phyloP scores from a whole-genome alignment of 441 rosid species.

The Francoa sonchifolia region DNA sequence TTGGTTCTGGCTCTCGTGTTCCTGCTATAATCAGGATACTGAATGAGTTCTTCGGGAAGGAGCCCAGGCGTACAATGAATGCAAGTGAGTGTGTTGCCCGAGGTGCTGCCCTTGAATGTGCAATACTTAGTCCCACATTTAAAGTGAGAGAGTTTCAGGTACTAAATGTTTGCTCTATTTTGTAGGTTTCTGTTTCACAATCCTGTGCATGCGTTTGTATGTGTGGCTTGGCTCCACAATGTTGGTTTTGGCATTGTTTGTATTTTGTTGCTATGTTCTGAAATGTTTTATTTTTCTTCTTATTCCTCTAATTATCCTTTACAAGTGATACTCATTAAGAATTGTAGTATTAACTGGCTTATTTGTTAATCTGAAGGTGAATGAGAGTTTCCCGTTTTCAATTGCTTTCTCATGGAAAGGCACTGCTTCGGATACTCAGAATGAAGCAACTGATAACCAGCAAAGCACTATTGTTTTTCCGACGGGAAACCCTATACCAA shows the following conservation, averaged over 20 bases:
- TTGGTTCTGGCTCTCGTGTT: slow-evolving; percentile 81
- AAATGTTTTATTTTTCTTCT: too few relatives aligned
- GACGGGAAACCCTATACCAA: slow-evolving; percentile 77
- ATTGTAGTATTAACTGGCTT: neutral
- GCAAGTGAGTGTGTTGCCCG: slow-evolving; percentile 95
- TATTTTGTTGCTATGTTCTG: too few relatives aligned
- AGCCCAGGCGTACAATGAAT: slow-evolving; percentile 93
- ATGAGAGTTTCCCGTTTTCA: slow-evolving; percentile 81
- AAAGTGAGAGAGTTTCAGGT: slow-evolving; percentile 98
- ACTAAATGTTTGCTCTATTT: neutral
- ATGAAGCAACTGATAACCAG: slow-evolving; percentile 54
- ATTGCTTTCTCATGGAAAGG: slow-evolving; percentile 75
- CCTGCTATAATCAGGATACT: slow-evolving; percentile 72
- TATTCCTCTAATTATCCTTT: neutral
- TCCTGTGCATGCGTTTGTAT: too few relatives aligned
- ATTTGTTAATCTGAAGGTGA: slow-evolving; percentile 32
- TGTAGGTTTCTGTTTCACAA: neutral
- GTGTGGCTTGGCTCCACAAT: too few relatives aligned
- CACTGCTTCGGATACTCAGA: slow-evolving; percentile 44
- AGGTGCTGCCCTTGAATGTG: slow-evolving; percentile 90
- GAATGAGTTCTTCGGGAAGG: slow-evolving; percentile 86
- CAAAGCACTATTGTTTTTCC: slow-evolving; percentile 74
- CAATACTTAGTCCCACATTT: slow-evolving; percentile 91
- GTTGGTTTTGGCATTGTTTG: too few relatives aligned
- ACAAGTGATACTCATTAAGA: too few relatives aligned